Base-by-base conservation (phyloP, 805 yeast genomes). In the Suhomyces sp. region DNA sequence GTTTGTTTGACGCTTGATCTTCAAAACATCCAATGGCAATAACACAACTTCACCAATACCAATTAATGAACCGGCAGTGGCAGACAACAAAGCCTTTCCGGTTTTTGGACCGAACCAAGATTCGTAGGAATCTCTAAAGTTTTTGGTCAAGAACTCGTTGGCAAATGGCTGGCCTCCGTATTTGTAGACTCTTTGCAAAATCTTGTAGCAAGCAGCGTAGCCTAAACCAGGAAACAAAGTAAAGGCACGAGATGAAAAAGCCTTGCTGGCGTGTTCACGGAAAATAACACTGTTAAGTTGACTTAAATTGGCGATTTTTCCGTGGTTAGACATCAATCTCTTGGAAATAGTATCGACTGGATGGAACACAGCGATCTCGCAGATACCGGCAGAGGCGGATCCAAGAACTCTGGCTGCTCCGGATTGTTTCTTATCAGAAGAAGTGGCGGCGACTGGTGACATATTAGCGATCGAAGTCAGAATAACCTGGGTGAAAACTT, bases 141-240 rank as follows among this genome's bases (percentile, higher is more conserved):
- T 87, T 59, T 79, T 78, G 62, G 87, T 82, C 67, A 94, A 79
- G 66, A 85, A 89, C 73, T 94, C 99, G 67, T 94, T 94, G 57
- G 93, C 99, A 67, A 90, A 92, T 46, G 99, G 99, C 77, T 94
- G 99, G 48, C 99, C 99, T 66, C 99, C 98, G 70, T 94, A 94
- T 75, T 94, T 94, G 82, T 94, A 94, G 51, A 94, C 97, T 77
- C 99, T 85, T 76, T 94, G 99, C 61, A 93, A 77, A 61, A 94
- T 87, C 74, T 94, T 94, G 80, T 94, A 94, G 59, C 91, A 89
- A 45, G 99, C 98, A 57, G 99, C 99, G 67, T 94, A 94, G 22
- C 98, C 98, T 57, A 94, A 81, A 69, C 99, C 99, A 17, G 99
- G 99, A 77, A 94, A 94, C 57, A 94, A 79, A 9, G 97, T 86